phyloP scores from a whole-genome alignment of 805 yeast species.

The Ogataea philodendri region DNA sequence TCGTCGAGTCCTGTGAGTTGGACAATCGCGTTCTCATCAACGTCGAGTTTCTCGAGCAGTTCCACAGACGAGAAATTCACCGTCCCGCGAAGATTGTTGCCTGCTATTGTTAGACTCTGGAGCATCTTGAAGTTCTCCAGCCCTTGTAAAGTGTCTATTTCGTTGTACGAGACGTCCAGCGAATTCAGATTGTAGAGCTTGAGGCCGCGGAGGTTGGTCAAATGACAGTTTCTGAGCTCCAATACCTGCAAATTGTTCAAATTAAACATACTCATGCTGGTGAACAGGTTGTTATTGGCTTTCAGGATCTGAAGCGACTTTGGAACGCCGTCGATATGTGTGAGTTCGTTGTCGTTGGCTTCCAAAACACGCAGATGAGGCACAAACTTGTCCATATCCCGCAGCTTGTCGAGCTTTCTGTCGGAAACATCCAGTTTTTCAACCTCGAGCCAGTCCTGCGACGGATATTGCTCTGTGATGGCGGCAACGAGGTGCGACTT shows the following conservation, averaged over 20 bases:
- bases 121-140: constrained; percentile 40
- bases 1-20: constrained; percentile 37
- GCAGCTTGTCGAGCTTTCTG: constrained; percentile 38
- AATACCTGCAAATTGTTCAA: constrained; percentile 43
- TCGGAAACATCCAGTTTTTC: constrained; percentile 37
- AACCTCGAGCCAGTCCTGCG: constrained; percentile 43
- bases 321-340: constrained; percentile 48
- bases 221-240: constrained; percentile 38
- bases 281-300: constrained; percentile 39
- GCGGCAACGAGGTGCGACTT: constrained; percentile 43
- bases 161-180: constrained; percentile 40
- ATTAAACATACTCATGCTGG: constrained; percentile 41
- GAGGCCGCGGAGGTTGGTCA: constrained; percentile 39
- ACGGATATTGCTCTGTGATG: constrained; percentile 42
- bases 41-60: constrained; percentile 42
- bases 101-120: constrained; percentile 39
- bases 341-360: constrained; percentile 42
- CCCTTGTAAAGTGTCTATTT: constrained; percentile 37
- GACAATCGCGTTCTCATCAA: constrained; percentile 42
- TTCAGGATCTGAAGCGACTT: constrained; percentile 36
- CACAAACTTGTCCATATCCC: constrained; percentile 42
- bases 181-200: constrained; percentile 41
- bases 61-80: constrained; percentile 39
- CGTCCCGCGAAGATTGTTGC: constrained; percentile 39
- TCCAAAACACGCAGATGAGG: constrained; percentile 43